Conservation (phyloP, 495 filamentous ascomycete genomes). For the Penicillium crystallinum region DNA sequence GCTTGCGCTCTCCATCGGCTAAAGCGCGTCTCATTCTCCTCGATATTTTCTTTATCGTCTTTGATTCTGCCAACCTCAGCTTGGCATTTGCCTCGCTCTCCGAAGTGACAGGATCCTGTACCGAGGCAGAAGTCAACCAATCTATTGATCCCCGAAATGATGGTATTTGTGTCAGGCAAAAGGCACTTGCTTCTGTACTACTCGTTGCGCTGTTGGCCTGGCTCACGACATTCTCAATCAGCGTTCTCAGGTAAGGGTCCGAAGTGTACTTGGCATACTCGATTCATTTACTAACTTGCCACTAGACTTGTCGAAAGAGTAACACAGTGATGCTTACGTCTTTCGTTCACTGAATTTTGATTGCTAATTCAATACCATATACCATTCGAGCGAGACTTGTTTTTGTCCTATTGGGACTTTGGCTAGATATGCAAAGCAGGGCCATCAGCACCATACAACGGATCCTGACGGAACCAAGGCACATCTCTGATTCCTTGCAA, state of each 20-base stretch:
- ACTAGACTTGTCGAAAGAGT: slow-evolving; percentile 66
- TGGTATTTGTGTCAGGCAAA: slow-evolving; percentile 63
- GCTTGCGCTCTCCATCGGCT: slow-evolving; percentile 71
- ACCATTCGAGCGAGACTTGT: background rate
- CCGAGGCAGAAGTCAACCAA: slow-evolving; percentile 34
- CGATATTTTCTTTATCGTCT: slow-evolving; percentile 93
- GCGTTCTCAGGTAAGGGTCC: slow-evolving; percentile 64
- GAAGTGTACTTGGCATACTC: slow-evolving; percentile 3
- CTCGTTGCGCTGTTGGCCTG: slow-evolving; percentile 81
- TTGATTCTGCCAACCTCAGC: slow-evolving; percentile 86
- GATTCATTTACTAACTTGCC: slow-evolving; percentile 5
- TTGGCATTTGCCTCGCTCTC: slow-evolving; percentile 81
- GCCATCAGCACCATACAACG: slow-evolving; percentile 54
- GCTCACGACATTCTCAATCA: slow-evolving; percentile 84
- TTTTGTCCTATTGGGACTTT: background rate
- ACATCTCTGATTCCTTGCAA: slow-evolving; percentile 40
- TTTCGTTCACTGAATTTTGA: background rate
- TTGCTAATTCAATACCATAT: background rate
- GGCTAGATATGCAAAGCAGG: slow-evolving; percentile 40
- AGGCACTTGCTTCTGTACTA: slow-evolving; percentile 73
- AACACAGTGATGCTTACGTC: slow-evolving; percentile 26
- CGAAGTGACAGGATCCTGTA: slow-evolving; percentile 63
- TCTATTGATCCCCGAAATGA: slow-evolving; percentile 35
- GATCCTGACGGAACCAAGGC: slow-evolving; percentile 55
- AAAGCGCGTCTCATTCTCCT: slow-evolving; percentile 85